Evolutionary conservation across 2,329 filamentous ascomycete species (phyloP).

Genomic region (Pseudogymnoascus pannorum): DNA sequence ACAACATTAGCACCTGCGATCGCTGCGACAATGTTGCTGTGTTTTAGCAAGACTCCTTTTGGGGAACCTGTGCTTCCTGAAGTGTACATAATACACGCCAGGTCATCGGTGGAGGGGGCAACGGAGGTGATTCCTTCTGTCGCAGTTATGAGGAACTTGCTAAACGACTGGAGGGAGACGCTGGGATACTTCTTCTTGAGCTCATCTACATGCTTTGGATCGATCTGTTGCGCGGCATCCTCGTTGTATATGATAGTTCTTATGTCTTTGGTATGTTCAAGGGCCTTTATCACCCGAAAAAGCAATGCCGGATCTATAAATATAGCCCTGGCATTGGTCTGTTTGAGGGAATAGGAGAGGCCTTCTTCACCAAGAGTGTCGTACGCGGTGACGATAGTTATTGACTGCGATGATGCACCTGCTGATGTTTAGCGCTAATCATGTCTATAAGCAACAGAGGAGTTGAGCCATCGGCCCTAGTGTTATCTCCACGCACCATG

Average conservation of each 20-base stretch:
- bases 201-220: conserved; percentile 31
- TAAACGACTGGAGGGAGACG: conserved; percentile 46
- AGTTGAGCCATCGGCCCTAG: background rate
- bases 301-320: conserved; percentile 79
- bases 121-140: conserved; percentile 62
- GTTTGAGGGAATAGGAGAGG: conserved; percentile 75
- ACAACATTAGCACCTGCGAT: conserved; percentile 75
- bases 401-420: conserved; percentile 67
- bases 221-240: background rate
- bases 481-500: conserved; percentile 49
- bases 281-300: conserved; percentile 47
- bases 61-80: conserved; percentile 84
- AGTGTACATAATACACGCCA: conserved; percentile 81
- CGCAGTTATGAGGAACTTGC: conserved; percentile 41
- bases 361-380: conserved; percentile 83
- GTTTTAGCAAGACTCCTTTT: conserved; percentile 57
- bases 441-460: background rate
- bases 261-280: conserved; percentile 50
- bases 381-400: conserved; percentile 90
- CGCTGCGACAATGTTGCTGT: conserved; percentile 25
- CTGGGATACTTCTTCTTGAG: conserved; percentile 31
- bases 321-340: conserved; percentile 75
- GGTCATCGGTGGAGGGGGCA: conserved; percentile 65
- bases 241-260: conserved; percentile 58
- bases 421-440: background rate